Evolutionary conservation across 129 eudicot genomes (phyloP).

Genomic region (Flaveria trinervia): DNA sequence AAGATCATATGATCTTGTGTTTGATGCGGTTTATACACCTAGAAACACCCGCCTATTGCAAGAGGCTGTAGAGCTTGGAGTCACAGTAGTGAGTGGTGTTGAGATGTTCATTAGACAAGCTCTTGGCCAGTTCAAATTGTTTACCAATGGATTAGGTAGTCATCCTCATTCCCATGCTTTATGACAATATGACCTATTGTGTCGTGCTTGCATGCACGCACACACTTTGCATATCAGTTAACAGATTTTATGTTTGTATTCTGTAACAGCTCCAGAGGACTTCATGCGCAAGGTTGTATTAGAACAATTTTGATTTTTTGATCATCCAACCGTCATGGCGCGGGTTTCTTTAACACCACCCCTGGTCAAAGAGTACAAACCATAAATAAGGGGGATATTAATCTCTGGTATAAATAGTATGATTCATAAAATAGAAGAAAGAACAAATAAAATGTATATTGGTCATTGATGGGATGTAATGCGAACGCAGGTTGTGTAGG

Average conservation of each 20-base stretch:
- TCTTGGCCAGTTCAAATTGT: constrained; percentile 69
- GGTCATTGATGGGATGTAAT: constrained; percentile 4
- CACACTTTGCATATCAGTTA: not conserved
- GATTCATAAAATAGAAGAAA: not conserved
- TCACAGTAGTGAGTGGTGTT: constrained; percentile 73
- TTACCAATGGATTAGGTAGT: constrained; percentile 82
- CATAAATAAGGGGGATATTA: not conserved
- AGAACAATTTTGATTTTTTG: constrained; percentile 69
- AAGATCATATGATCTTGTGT: constrained; percentile 66
- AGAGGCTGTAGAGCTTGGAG: constrained; percentile 79
- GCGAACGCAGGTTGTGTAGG: not conserved
- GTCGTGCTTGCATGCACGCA: not conserved
- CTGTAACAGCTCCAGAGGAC: constrained; percentile 76
- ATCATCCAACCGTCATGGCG: constrained; percentile 22
- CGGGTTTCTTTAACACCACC: not conserved
- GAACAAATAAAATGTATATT: not conserved
- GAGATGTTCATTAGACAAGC: constrained; percentile 93
- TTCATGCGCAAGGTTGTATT: constrained; percentile 75
- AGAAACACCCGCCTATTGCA: constrained; percentile 71
- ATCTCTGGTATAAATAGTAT: not conserved
- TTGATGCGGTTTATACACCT: constrained; percentile 91
- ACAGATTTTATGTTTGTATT: not conserved
- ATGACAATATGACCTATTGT: not conserved
- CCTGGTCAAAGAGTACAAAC: constrained; percentile 15
- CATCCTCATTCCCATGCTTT: not conserved